Conservation (phyloP, 2,329 filamentous ascomycete species). For the Pseudovirgaria hyperparasitica region DNA sequence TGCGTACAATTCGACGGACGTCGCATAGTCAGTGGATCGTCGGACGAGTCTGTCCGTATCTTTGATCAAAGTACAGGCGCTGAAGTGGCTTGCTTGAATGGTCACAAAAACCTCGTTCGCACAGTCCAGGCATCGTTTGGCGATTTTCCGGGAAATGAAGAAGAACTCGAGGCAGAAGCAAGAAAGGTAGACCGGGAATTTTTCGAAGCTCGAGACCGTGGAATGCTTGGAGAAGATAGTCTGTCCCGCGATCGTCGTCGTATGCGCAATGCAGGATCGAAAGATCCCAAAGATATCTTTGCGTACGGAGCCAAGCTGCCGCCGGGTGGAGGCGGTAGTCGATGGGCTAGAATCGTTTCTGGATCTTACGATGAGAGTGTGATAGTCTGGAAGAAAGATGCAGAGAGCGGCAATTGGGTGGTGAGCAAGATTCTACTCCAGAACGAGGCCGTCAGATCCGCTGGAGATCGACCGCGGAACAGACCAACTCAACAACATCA, state of each 20-base stretch:
- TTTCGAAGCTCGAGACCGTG: slow-evolving; percentile 42
- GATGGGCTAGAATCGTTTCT: slow-evolving; percentile 88
- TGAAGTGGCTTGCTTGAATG: slow-evolving; percentile 76
- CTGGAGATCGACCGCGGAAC: slow-evolving; percentile 28
- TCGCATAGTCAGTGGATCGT: slow-evolving; percentile 89
- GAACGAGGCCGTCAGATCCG: slow-evolving; percentile 47
- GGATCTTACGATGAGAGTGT: slow-evolving; percentile 94
- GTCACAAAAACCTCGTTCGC: slow-evolving; percentile 74
- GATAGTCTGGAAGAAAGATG: slow-evolving; percentile 84
- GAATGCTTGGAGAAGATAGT: slow-evolving; percentile 23
- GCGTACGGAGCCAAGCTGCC: slow-evolving; percentile 78
- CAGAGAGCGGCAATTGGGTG: slow-evolving; percentile 67
- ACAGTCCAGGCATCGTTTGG: slow-evolving; percentile 94
- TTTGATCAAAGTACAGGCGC: slow-evolving; percentile 78
- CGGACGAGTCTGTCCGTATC: slow-evolving; percentile 89
- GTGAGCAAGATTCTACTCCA: slow-evolving; percentile 63
- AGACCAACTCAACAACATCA: slow-evolving; percentile 11
- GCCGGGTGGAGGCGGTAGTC: slow-evolving; percentile 78
- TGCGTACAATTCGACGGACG: slow-evolving; percentile 94
- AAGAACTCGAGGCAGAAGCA: slow-evolving; percentile 63
- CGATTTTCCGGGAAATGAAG: slow-evolving; percentile 67
- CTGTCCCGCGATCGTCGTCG: slow-evolving; percentile 21
- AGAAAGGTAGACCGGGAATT: slow-evolving; percentile 61
- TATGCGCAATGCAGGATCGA: slow-evolving; percentile 55
- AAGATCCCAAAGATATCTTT: slow-evolving; percentile 60